Evolutionary conservation across 805 yeast species (phyloP).

Genomic region (Suhomyces emberorum): DNA sequence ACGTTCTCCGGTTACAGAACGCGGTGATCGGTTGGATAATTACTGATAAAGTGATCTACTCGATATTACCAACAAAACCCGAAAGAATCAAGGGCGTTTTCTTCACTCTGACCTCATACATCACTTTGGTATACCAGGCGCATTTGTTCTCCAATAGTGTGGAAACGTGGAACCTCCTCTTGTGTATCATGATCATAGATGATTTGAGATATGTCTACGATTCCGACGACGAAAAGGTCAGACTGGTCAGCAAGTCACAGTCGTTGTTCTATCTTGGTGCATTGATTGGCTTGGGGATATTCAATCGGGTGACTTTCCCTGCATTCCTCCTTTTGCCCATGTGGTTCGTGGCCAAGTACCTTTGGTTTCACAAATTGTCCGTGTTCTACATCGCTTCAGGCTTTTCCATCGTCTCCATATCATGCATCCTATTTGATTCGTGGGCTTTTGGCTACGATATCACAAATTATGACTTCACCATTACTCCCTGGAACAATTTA

Average conservation of each 20-base stretch:
- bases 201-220: conserved; percentile 26
- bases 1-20: conserved; percentile 49
- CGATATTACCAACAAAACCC: conserved; percentile 46
- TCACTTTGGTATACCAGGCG: conserved; percentile 75
- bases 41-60: conserved; percentile 42
- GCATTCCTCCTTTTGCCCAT: conserved; percentile 71
- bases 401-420: conserved; percentile 29
- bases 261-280: conserved; percentile 40
- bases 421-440: conserved; percentile 57
- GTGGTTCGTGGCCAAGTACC: conserved; percentile 42
- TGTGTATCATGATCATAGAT: conserved; percentile 49
- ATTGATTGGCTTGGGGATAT: conserved; percentile 62
- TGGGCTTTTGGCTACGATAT: conserved; percentile 23
- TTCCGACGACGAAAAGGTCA: not conserved
- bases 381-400: conserved; percentile 24
- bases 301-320: conserved; percentile 82
- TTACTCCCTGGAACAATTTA: conserved; percentile 78
- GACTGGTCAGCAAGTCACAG: not conserved
- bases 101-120: conserved; percentile 56
- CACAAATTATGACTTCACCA: conserved; percentile 18
- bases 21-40: conserved; percentile 37
- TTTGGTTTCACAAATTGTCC: conserved; percentile 33
- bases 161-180: conserved; percentile 60
- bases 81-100: conserved; percentile 48
- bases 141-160: conserved; percentile 88